Conservation (phyloP, 805 yeast species). For the Brettanomyces sp. region DNA sequence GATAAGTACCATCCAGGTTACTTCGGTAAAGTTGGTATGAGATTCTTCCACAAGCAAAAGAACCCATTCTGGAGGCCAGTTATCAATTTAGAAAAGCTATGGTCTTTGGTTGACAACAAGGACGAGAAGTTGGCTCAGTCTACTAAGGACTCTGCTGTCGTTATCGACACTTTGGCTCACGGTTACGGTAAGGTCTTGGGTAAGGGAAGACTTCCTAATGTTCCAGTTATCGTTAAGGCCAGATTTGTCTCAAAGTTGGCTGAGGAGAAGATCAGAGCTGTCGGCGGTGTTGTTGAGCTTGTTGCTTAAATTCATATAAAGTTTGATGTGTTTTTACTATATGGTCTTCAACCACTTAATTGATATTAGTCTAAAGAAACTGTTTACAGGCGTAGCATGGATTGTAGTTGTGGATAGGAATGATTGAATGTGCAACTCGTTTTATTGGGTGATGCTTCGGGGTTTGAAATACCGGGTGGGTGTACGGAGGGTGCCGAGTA, state of each 20-base stretch:
- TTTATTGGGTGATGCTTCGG: too few species aligned
- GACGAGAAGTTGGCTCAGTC: conserved; percentile 85
- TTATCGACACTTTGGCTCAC: conserved; percentile 97
- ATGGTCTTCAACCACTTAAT: too few species aligned
- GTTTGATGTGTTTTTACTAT: not conserved
- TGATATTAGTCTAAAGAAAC: too few species aligned
- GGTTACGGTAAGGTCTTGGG: conserved; percentile 99
- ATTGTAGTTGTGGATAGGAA: too few species aligned
- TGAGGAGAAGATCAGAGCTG: conserved; percentile 99
- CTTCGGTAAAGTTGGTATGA: conserved; percentile 99
- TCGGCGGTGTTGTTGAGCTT: conserved; percentile 99
- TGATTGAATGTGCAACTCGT: too few species aligned
- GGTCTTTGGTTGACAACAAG: conserved; percentile 94
- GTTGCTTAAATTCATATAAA: conserved; percentile 61
- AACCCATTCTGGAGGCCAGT: conserved; percentile 97
- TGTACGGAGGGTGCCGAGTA: too few species aligned
- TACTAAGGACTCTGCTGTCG: conserved; percentile 89
- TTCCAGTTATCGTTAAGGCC: conserved; percentile 98
- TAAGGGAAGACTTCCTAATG: conserved; percentile 96
- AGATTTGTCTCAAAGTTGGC: conserved; percentile 99
- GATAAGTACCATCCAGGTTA: conserved; percentile 99
- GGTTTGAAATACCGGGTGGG: too few species aligned
- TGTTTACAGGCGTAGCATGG: too few species aligned
- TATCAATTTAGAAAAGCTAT: conserved; percentile 95
- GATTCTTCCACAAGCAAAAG: conserved; percentile 96